Base-by-base conservation (phyloP, 768 basidiomycete genomes). In the Tephrocybe sp. region DNA sequence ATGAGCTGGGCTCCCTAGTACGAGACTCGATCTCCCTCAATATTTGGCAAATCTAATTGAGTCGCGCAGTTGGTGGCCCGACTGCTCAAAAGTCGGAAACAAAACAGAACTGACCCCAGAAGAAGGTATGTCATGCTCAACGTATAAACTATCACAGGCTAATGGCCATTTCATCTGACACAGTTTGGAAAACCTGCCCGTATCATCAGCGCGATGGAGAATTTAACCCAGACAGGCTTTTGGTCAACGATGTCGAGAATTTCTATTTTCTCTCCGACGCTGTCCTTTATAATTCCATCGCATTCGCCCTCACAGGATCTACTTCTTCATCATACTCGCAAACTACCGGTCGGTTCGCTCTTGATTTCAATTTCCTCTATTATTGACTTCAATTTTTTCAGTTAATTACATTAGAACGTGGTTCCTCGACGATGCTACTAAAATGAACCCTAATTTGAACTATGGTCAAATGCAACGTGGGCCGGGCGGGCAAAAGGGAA, bases 1-100 rank as follows among this genome's bases (percentile, higher is more conserved):
- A 72, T 85, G 76, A 84, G 82, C 60, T 84, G 80, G 79, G 79
- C 82, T 12, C 83, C 84, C 30, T 86, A 85, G 83, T 84, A 63
- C 40, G 80, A n/a, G n/a, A 61, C 13, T 27, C 36, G 21, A 29
- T n/a, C 36, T 30, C 27, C 34, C 41, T 27, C 40, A 37, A 3
- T 49, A 27, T 40, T 8, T 10, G 44, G 23, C 16, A 19, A 38
- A 8, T 29, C 36, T 30, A 0, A 31, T 42, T 4, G 37, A 22
- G 25, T 29, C 27, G n/a, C n/a, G 19, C n/a, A n/a, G 81, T 52
- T 78, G 70, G 63, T 84, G 84, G 83, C 83, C 84, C 0, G 71
- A 85, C 60, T 87, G 84, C 58, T 71, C 75, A 10, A 63, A 65
- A 3, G 80, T 76, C 27, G 76, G 75, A 8, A 84, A 85, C 61